phyloP scores from a whole-genome alignment of 768 basidiomycete genomes.

The Collybiopsis luxurians region DNA sequence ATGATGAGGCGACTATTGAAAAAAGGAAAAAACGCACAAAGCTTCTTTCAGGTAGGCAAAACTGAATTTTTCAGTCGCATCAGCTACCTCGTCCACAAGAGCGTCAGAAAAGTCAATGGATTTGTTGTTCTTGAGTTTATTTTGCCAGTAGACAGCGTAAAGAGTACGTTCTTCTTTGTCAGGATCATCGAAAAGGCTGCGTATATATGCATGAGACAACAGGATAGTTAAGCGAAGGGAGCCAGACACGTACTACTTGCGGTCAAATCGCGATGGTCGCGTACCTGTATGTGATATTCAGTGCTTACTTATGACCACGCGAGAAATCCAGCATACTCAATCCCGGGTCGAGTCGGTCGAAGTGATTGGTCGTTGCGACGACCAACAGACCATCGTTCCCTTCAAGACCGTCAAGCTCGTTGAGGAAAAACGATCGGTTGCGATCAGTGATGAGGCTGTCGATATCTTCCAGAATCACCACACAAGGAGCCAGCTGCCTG shows the following conservation, averaged over 20 bases:
- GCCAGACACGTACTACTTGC: constrained; percentile 78
- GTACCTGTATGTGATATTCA: too few species aligned
- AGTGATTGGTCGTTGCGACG: constrained; percentile 82
- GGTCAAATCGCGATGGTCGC: constrained; percentile 82
- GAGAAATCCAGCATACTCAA: too few species aligned
- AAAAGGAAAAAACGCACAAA: constrained; percentile 53
- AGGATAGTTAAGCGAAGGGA: not conserved
- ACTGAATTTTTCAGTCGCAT: constrained; percentile 64
- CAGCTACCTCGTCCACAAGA: constrained; percentile 58
- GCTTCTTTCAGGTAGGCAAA: constrained; percentile 90
- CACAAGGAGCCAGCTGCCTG: constrained; percentile 65
- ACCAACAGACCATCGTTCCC: constrained; percentile 78
- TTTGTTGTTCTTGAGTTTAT: constrained; percentile 64
- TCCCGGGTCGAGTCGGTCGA: constrained; percentile 75
- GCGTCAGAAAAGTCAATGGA: constrained; percentile 65
- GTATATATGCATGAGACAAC: not conserved
- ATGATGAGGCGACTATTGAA: not conserved
- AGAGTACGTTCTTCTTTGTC: constrained; percentile 57
- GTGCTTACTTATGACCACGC: too few species aligned
- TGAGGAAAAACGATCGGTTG: constrained; percentile 87
- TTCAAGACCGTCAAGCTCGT: constrained; percentile 79
- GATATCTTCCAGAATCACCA: constrained; percentile 56
- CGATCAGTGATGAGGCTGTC: constrained; percentile 77
- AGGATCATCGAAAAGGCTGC: constrained; percentile 75
- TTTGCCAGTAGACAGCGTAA: constrained; percentile 80